Base-by-base conservation (phyloP, 148 eudicot genomes). In the Camellia sinensis region DNA sequence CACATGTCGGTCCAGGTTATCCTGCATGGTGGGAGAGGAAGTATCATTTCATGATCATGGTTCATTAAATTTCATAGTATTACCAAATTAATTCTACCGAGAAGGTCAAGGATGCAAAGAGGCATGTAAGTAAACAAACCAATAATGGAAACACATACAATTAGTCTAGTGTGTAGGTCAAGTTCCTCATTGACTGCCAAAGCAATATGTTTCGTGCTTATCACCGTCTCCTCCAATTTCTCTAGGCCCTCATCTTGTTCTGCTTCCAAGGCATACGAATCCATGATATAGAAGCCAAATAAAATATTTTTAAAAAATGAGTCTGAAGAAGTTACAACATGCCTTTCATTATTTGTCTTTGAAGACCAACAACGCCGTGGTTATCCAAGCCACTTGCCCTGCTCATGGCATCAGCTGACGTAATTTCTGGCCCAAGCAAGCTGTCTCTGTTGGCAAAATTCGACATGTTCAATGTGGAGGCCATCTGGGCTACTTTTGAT, bases 221-320 rank as follows among this genome's bases (percentile, higher is more conserved):
- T 75, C 77, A 96, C 97, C 48, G 93, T 84, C 84, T 90, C 95
- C 89, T 96, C 99, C 88, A 96, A 85, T 80, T 85, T 85, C 57
- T 92, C 98, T 79, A 96, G 97, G 77, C 91, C 99, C 70, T 96
- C 99, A 61, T 96, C 99, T 93, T 96, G 98, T 75, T 93, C 99
- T 96, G 98, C 79, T 78, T 29, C 78, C 83, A 29, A 81, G 40
- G 79, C 45, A 82, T 61, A 71, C 72, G 60, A 46, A 63, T 66
- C 48, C 1, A 73, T 65, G 54, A 37, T 63, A 17, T 41, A 60
- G 45, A 77, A 41, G 54, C 64, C 18, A 53, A 52, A 71, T 19
- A 17, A 68, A 64, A 4, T 13, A 72, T 7, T 53, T 0, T 40
- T 12, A 2, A 13, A 74, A 53, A 53, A 59, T 62, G 64, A 40